Evolutionary conservation across 805 yeast species (phyloP), one percentile per base, ranked within the genome.

Genomic region (Saccharomycopsis sp.): DNA sequence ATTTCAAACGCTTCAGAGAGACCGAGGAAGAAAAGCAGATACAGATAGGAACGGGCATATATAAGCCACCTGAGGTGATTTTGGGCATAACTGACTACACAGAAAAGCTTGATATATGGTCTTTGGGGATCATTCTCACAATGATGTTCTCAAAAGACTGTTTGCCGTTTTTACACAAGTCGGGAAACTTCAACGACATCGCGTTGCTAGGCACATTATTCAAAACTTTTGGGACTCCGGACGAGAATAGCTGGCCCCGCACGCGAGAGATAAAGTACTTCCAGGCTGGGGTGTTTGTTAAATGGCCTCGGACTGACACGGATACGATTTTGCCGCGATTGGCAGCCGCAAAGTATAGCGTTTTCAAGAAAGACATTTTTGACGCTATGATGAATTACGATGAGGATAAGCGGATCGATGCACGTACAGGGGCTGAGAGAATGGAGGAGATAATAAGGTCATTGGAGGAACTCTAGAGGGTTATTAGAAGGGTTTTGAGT

Each of bases 11-110:
- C 23, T 14, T 24, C 3, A 29, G 37, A 12, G 57, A 54, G 34
- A 54, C 56, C n/a, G 29, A 52, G 16, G 9, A 29, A 29, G n/a
- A 58, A 2, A 58, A 60, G 23, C 40, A 51, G 9, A 60, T 57
- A 8, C 57, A 58, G 37, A 58, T 89, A 2, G 77, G 85, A 20
- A 84, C 91, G 0, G 83, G 85, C 1, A 75, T 75, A 37, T 89
- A 81, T 70, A 83, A 86, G 60, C 84, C 94, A 0, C 92, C 95
- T 0, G 96, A 89, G 65, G 70, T 86, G 52, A 72, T 88, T 48
- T 77, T 87, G 54, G 87, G 89, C 0, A 70, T 79, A n/a, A 61
- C 73, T 1, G 73, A 75, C 59, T 89, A 89, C 65, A 71, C 77
- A 1, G 67, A 66, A 41, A 81, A 76, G 46, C 73, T 88, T 7